Base-by-base conservation (phyloP, 1,139 yeast genomes). In the Taphrina wiesneri region DNA sequence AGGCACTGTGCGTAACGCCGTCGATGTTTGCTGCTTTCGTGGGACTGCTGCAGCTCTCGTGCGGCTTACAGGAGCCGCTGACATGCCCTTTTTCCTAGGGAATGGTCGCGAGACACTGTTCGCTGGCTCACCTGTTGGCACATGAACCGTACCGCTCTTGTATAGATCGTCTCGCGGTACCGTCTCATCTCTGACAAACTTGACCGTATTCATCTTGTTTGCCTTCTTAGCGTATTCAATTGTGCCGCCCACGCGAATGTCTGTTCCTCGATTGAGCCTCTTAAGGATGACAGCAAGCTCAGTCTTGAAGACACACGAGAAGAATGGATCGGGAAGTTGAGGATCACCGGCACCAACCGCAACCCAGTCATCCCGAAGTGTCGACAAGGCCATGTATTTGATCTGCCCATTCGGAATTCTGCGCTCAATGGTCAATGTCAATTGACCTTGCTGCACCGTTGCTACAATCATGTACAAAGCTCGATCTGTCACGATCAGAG, bases 331-430 rank as follows among this genome's bases (percentile, higher is more conserved):
- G 0, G 97, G 91, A 84, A 86, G 73, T 71, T 76, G 71, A 5
- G 73, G 70, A 3, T 73, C 70, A 30, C 77, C 75, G 67, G 88
- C 78, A 32, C 87, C 86, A 47, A 93, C 76, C 0, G 96, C 96
- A 46, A 92, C 76, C 99, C 99, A 95, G 73, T 92, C 95, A 76
- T 95, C 99, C 71, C 93, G 95, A 67, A 85, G 79, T 53, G 81
- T 84, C 0, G 97, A 88, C 72, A 93, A 75, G 2, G 86, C 87
- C 32, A 90, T 84, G 70, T 84, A 83, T 51, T 80, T 81, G 67
- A 95, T 87, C 7, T 83, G 79, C 13, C 81, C 77, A 2, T 90
- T 79, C 15, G 90, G 84, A 56, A 90, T 80, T 1, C 84, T 76
- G 68, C 83, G 81, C 72, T 95, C 99, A 63, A 83, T 81, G 25